Conservation (phyloP, 257 asterid species). For the Salvia rosmarinus region DNA sequence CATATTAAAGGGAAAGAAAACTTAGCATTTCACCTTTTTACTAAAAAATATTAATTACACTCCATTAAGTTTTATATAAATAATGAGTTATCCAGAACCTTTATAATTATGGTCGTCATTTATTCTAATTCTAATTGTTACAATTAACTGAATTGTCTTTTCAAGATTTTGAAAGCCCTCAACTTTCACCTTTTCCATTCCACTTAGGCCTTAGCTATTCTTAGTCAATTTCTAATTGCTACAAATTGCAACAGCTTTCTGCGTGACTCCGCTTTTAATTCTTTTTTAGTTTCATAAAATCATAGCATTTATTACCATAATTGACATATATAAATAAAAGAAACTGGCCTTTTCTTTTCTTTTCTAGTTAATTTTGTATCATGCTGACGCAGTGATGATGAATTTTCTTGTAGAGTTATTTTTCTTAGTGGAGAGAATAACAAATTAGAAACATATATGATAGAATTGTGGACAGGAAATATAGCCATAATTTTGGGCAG, state of each 20-base stretch:
- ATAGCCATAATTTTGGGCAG: slow-evolving; percentile 30
- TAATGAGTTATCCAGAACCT: slow-evolving; percentile 13
- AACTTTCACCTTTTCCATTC: slow-evolving; percentile 35
- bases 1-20: slow-evolving; percentile 25
- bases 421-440: slow-evolving; percentile 33
- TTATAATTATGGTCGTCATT: not conserved
- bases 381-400: slow-evolving; percentile 47
- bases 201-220: no score
- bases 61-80: no score
- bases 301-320: not conserved
- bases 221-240: no score
- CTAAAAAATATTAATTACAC: not conserved
- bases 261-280: slow-evolving; percentile 6
- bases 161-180: slow-evolving; percentile 37
- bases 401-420: not conserved
- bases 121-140: slow-evolving; percentile 19
- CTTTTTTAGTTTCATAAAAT: slow-evolving; percentile 7
- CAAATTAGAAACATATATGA: slow-evolving; percentile 39
- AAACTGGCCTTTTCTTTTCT: no score
- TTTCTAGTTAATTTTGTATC: not conserved
- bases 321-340: not conserved
- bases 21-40: slow-evolving; percentile 26
- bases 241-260: slow-evolving; percentile 20
- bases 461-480: slow-evolving; percentile 29
- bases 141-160: slow-evolving; percentile 23